Evolutionary conservation across 2,329 filamentous ascomycete species (phyloP), one percentile per base, ranked within the genome.

Genomic region (Paracoccidioides lutzii): DNA sequence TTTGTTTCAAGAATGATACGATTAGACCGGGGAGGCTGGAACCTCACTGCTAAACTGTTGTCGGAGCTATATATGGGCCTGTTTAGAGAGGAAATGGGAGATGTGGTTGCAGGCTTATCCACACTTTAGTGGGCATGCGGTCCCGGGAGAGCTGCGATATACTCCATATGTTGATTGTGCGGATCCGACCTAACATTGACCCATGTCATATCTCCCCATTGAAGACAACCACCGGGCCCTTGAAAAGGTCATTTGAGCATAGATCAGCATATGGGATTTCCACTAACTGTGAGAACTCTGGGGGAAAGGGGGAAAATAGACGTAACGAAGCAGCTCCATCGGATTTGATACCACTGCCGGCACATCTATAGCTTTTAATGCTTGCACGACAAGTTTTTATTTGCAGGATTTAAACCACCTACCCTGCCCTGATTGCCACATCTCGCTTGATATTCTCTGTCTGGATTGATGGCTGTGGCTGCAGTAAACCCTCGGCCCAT

Each of bases 141-240:
- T 41, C 15, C 30, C 49, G 35, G 28, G 4, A 15, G 38, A 52
- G 33, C 22, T 52, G 22, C 2, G 22, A 42, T 22, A 6, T 9
- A n/a, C 30, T 42, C 37, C 1, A 41, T 2, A 14, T 32, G 37
- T 32, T 41, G 9, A 8, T 52, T 15, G 37, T 10, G 37, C n/a
- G 49, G 49, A 12, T n/a, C 38, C 9, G 5, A 3, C 14, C 12
- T 2, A 37, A 40, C 5, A 5, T 42, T 10, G 22, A 2, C n/a
- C 49, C 49, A 52, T 32, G 14, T 7, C 1, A 52, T 9, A 52
- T 52, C 49, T 33, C 9, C 10, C 49, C 49, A 52, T 41, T 52
- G 49, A 52, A 52, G 37, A n/a, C n/a, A 42, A 33, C 49, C 49
- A 7, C 49, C 49, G 12, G 49, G 49, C 9, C 49, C 49, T 52